These are phyloP conservation scores for Chlorella sp. DNA, from an alignment of 139 green algal species.

Conservation along the genomic window DNA sequence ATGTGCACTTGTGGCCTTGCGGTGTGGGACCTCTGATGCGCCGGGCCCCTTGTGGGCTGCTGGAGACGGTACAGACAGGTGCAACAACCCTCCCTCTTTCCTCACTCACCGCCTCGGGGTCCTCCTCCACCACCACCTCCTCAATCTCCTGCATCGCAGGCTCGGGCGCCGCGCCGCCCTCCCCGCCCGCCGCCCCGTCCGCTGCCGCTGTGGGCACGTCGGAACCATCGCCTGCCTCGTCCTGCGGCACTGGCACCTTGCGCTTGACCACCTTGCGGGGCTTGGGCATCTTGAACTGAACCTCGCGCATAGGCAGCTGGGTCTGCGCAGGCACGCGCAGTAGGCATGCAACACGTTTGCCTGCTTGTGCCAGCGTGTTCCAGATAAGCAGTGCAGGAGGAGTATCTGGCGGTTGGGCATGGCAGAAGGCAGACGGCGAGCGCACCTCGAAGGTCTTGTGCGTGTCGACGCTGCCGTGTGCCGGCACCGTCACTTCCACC, in stretches of 20 bases:
- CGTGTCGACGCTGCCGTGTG: constrained; percentile 10
- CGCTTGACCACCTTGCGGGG: constrained; percentile 26
- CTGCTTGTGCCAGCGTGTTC: no score
- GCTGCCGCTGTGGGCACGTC: constrained; percentile 4
- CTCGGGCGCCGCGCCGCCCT: neutral
- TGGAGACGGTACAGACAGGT: no score
- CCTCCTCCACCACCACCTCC: neutral
- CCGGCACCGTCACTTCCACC: constrained; percentile 26
- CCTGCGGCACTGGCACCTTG: neutral
- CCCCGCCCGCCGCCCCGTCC: constrained; percentile 6
- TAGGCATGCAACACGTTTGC: no score
- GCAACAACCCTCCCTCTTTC: no score
- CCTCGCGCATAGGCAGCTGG: neutral
- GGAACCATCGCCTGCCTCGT: no score
- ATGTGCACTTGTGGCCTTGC: no score
- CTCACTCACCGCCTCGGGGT: neutral
- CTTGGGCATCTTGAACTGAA: constrained; percentile 16
- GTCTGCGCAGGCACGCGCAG: no score
- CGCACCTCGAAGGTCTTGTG: constrained; percentile 19
- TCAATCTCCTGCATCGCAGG: neutral
- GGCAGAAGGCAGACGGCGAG: no score
- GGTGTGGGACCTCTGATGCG: no score
- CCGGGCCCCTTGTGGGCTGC: no score
- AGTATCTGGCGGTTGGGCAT: no score
- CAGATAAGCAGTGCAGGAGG: no score